Percentiles rank a stretch among this genome's conserved stretches.
Evolutionary conservation across 2,329 filamentous ascomycete genomes (phyloP).

Genomic region (Colletotrichum limetticola): DNA sequence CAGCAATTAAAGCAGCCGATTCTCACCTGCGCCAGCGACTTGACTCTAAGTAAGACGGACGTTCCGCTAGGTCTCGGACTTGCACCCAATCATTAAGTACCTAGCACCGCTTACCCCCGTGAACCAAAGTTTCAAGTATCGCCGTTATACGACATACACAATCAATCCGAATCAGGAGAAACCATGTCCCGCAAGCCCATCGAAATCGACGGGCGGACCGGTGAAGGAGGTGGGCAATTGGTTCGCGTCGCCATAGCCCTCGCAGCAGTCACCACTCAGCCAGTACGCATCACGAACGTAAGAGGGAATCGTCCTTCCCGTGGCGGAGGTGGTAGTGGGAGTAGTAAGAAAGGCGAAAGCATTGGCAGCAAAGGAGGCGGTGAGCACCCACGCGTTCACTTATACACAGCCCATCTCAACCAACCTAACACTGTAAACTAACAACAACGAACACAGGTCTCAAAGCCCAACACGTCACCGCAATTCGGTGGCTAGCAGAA

Average conservation of each 20-base stretch:
- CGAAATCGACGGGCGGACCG: slow-evolving; percentile 65
- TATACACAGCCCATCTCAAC: not conserved
- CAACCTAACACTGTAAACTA: not conserved
- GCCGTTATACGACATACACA: not conserved
- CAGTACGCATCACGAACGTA: slow-evolving; percentile 65
- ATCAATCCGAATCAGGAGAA: not conserved
- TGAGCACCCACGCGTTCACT: not conserved
- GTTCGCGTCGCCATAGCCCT: slow-evolving; percentile 66
- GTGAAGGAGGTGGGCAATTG: slow-evolving; percentile 72
- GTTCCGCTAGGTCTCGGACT: not conserved
- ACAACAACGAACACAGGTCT: slow-evolving; percentile 54
- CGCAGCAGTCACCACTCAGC: slow-evolving; percentile 63
- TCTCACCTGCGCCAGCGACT: not conserved
- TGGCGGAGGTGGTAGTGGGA: slow-evolving; percentile 44
- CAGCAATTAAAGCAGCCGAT: not conserved
- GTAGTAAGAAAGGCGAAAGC: slow-evolving; percentile 31
- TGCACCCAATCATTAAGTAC: not conserved
- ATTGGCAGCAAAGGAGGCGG: slow-evolving; percentile 13
- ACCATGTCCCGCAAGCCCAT: slow-evolving; percentile 46
- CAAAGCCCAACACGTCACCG: slow-evolving; percentile 69
- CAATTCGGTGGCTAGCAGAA: slow-evolving; percentile 64
- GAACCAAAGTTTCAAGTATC: not conserved
- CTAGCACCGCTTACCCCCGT: not conserved
- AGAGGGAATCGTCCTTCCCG: slow-evolving; percentile 60
- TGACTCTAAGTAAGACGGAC: not conserved